Evolutionary conservation across 345 rosid genomes (phyloP).

Genomic region (Acer yangbiense): DNA sequence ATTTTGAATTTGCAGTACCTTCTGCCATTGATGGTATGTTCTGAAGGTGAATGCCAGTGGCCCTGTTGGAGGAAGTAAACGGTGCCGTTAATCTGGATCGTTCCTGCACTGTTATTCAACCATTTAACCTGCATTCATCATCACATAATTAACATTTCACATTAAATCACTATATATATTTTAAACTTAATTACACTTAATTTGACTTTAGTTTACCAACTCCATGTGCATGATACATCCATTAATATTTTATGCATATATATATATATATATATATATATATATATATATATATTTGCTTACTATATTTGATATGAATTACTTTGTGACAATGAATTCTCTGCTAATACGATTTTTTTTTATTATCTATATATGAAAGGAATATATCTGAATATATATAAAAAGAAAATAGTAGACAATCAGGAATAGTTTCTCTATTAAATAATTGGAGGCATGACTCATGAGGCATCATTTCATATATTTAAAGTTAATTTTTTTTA

Average conservation of each 20-base stretch:
- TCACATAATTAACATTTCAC: background rate
- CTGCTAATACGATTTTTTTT: too few species aligned
- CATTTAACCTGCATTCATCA: conserved; percentile 51
- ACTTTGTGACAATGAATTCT: background rate
- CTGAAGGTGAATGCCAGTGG: conserved; percentile 91
- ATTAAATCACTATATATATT: background rate
- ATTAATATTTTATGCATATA: background rate
- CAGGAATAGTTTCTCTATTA: background rate
- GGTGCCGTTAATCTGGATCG: conserved; percentile 46
- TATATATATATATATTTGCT: background rate
- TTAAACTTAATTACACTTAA: background rate
- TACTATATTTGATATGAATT: background rate
- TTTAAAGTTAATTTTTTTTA: too few species aligned
- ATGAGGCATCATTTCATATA: background rate
- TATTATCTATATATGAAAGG: too few species aligned
- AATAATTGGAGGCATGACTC: background rate
- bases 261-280: too few species aligned
- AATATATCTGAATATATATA: too few species aligned
- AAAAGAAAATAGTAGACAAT: too few species aligned
- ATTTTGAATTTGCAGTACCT: conserved; percentile 32
- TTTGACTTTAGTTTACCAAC: background rate
- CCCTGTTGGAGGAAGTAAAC: conserved; percentile 55
- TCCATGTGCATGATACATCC: background rate
- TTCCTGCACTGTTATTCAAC: conserved; percentile 44
- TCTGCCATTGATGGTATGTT: conserved; percentile 67